A percentile compares a stretch with the other conserved stretches of the same genome.
Evolutionary conservation across 495 filamentous ascomycete species (phyloP).

Genomic region (Cercophora sp.): DNA sequence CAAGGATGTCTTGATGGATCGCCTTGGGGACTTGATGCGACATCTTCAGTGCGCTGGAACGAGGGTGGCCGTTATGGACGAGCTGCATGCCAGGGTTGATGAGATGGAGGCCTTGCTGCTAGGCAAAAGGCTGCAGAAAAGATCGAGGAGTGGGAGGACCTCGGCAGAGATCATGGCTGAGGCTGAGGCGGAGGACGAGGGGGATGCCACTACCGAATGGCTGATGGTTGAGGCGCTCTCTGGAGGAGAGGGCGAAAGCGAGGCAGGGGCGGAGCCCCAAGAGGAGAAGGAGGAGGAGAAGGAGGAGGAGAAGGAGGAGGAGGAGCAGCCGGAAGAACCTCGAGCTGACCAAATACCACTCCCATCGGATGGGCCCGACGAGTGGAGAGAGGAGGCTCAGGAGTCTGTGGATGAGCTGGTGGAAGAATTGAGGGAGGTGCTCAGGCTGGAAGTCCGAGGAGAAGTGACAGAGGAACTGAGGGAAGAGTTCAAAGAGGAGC

Average conservation of each 20-base stretch:
- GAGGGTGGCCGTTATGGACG: slow-evolving; percentile 26
- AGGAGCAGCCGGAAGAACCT: too few relatives aligned
- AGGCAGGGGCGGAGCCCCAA: neutral
- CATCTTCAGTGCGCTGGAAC: slow-evolving; percentile 26
- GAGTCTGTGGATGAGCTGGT: too few relatives aligned
- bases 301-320: neutral
- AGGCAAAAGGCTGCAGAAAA: slow-evolving; percentile 8
- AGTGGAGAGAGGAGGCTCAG: too few relatives aligned
- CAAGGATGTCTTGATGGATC: slow-evolving; percentile 46
- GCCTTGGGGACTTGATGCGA: slow-evolving; percentile 44
- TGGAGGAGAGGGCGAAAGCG: neutral
- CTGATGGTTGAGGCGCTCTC: too few relatives aligned
- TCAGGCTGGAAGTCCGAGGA: too few relatives aligned
- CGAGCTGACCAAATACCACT: too few relatives aligned
- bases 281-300: neutral
- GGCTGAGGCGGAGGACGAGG: neutral
- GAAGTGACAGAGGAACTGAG: too few relatives aligned
- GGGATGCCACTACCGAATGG: neutral
- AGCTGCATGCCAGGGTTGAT: slow-evolving; percentile 40
- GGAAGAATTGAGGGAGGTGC: too few relatives aligned
- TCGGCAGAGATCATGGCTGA: neutral
- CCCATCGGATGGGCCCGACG: too few relatives aligned
- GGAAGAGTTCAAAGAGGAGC: too few relatives aligned
- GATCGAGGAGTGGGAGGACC: neutral
- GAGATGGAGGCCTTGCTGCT: slow-evolving; percentile 41